A percentile compares a stretch with the other conserved stretches of the same genome.
Evolutionary conservation across 2,329 filamentous ascomycete species (phyloP).

Genomic region (Helicocarpus griseus): DNA sequence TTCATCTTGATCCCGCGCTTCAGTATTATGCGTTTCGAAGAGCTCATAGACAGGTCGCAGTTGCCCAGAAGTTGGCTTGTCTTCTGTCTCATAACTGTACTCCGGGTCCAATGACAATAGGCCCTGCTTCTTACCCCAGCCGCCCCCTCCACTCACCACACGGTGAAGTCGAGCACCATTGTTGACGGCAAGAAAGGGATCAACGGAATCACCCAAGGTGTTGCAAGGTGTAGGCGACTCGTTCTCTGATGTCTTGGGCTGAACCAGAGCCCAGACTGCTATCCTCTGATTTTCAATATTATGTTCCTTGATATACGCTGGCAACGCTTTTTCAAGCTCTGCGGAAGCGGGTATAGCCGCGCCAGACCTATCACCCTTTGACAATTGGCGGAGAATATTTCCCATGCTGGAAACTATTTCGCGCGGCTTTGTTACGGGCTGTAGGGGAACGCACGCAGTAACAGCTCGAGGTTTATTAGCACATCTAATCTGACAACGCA

Average conservation of each 20-base stretch:
- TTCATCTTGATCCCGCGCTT: slow-evolving; percentile 1
- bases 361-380: slow-evolving; percentile 21
- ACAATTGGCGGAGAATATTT: slow-evolving; percentile 32
- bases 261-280: slow-evolving; percentile 34
- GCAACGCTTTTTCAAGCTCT: slow-evolving; percentile 33
- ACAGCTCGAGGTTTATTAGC: slow-evolving; percentile 11
- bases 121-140: slow-evolving; percentile 38
- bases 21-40: slow-evolving; percentile 11
- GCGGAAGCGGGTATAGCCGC: slow-evolving; percentile 30
- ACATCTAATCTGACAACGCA: slow-evolving; percentile 22
- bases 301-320: slow-evolving; percentile 30
- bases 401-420: slow-evolving; percentile 34
- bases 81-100: slow-evolving; percentile 14
- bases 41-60: slow-evolving; percentile 18
- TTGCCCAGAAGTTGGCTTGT: slow-evolving; percentile 3
- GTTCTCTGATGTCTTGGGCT: slow-evolving; percentile 11
- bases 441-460: slow-evolving; percentile 23
- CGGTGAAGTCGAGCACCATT: slow-evolving; percentile 31
- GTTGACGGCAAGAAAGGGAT: slow-evolving; percentile 13
- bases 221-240: slow-evolving; percentile 9
- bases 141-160: slow-evolving; percentile 35
- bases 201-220: background rate
- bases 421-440: slow-evolving; percentile 28
- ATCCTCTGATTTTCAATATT: slow-evolving; percentile 28
- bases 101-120: slow-evolving; percentile 35